Evolutionary conservation across 164 flowering plant genomes (phyloP).

Genomic region (Akebia trifoliata): DNA sequence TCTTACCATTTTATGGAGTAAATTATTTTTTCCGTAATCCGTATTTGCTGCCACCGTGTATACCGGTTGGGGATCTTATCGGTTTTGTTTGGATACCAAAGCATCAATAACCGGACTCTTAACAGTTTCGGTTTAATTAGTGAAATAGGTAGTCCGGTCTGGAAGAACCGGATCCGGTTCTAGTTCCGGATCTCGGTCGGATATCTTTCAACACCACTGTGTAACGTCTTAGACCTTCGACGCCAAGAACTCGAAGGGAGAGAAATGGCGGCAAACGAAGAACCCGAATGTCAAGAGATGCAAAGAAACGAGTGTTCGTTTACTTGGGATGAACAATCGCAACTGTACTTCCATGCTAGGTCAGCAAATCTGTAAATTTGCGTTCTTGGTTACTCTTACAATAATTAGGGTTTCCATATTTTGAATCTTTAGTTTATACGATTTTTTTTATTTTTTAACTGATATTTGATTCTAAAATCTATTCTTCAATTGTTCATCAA

Average conservation of each 20-base stretch:
- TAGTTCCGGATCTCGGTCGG: no score
- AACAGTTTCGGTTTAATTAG: no score
- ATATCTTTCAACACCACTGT: not conserved
- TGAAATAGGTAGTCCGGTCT: no score
- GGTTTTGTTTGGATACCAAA: no score
- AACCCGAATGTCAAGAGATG: conserved; percentile 13
- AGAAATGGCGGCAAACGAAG: conserved; percentile 44
- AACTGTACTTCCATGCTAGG: conserved; percentile 81
- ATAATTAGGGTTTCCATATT: conserved; percentile 9
- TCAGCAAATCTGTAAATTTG: conserved; percentile 3
- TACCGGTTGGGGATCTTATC: no score
- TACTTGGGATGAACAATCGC: conserved; percentile 68
- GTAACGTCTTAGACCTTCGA: no score
- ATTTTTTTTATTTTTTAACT: not conserved
- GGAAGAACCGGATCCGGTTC: no score
- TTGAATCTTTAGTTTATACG: not conserved
- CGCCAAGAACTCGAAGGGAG: no score
- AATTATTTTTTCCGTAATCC: no score
- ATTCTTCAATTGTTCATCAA: not conserved
- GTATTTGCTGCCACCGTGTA: no score
- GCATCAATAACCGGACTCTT: no score
- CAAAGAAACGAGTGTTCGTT: conserved; percentile 30
- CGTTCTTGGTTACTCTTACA: not conserved
- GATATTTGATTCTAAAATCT: not conserved
- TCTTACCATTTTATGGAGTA: no score